Conservation (phyloP, 441 rosid species). For the Pelargonium cotyledonis region DNA sequence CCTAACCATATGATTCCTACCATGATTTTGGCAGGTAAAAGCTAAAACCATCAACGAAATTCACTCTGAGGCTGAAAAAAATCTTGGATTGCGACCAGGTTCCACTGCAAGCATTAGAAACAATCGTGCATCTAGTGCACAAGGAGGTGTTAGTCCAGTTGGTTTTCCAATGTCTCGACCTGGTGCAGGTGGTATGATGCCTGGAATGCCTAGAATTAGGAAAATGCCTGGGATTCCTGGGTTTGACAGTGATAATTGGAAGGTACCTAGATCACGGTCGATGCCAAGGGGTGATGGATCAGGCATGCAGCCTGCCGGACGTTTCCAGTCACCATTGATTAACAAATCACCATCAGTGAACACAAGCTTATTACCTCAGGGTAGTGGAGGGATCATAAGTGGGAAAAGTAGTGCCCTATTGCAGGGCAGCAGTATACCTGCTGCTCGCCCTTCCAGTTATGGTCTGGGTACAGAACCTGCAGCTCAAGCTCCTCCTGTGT, state of each 20-base stretch:
- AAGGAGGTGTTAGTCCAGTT: slow-evolving; percentile 42
- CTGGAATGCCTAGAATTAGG: slow-evolving; percentile 82
- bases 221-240: slow-evolving; percentile 95
- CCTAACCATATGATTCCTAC: slow-evolving; percentile 4
- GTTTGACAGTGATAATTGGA: slow-evolving; percentile 76
- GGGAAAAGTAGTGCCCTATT: slow-evolving; percentile 68
- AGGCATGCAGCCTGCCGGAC: slow-evolving; percentile 36
- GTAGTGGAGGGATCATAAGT: slow-evolving; percentile 50
- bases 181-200: slow-evolving; percentile 71
- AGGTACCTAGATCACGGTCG: slow-evolving; percentile 55
- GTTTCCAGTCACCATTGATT: slow-evolving; percentile 31
- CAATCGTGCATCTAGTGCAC: slow-evolving; percentile 43
- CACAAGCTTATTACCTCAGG: slow-evolving; percentile 65
- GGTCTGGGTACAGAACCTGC: slow-evolving; percentile 27
- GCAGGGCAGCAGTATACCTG: slow-evolving; percentile 41
- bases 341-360: slow-evolving; percentile 49
- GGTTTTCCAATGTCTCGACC: slow-evolving; percentile 57
- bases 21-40: slow-evolving; percentile 48
- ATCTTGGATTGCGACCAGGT: slow-evolving; percentile 88
- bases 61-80: slow-evolving; percentile 83
- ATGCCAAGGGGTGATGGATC: slow-evolving; percentile 73
- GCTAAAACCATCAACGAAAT: slow-evolving; percentile 90
- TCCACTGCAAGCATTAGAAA: slow-evolving; percentile 72
- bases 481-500: slow-evolving; percentile 17
- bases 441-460: slow-evolving; percentile 26